These are phyloP conservation scores for Paraphoma chrysanthemicola DNA, from an alignment of 2,329 filamentous ascomycete species.

Conservation along the genomic window DNA sequence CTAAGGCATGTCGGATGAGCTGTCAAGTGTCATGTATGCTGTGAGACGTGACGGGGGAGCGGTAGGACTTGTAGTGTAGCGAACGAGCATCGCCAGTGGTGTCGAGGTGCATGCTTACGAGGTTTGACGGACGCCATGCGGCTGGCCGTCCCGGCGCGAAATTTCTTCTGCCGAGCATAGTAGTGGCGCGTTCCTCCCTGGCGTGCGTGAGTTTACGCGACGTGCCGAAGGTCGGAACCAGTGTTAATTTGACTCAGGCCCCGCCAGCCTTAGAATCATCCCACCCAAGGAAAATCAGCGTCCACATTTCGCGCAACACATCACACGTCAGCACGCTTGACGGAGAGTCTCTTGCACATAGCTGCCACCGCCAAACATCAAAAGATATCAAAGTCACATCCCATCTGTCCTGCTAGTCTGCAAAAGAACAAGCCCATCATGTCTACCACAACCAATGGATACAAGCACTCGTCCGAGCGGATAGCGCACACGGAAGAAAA, in stretches of 20 bases:
- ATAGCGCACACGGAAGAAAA: constrained; percentile 54
- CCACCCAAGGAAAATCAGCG: neutral
- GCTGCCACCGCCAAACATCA: neutral
- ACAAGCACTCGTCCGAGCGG: constrained; percentile 44
- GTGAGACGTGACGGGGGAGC: constrained; percentile 1
- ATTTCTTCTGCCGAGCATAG: constrained; percentile 7
- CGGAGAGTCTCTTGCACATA: neutral
- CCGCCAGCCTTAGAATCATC: constrained; percentile 13
- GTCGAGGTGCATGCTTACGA: neutral
- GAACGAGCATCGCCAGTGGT: neutral
- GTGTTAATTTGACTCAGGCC: constrained; percentile 22
- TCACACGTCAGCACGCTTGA: neutral
- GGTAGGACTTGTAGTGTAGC: neutral
- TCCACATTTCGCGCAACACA: constrained; percentile 8
- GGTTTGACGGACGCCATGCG: neutral
- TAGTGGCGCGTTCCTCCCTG: neutral
- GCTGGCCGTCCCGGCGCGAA: neutral
- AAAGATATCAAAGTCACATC: neutral
- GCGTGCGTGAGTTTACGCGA: constrained; percentile 1
- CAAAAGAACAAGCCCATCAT: constrained; percentile 16
- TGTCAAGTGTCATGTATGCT: constrained; percentile 5
- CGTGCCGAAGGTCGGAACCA: constrained; percentile 2
- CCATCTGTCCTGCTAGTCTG: neutral
- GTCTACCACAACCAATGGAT: constrained; percentile 38
- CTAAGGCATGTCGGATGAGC: neutral